phyloP scores from a whole-genome alignment of 805 yeast genomes.

The Clavispora asparagi region DNA sequence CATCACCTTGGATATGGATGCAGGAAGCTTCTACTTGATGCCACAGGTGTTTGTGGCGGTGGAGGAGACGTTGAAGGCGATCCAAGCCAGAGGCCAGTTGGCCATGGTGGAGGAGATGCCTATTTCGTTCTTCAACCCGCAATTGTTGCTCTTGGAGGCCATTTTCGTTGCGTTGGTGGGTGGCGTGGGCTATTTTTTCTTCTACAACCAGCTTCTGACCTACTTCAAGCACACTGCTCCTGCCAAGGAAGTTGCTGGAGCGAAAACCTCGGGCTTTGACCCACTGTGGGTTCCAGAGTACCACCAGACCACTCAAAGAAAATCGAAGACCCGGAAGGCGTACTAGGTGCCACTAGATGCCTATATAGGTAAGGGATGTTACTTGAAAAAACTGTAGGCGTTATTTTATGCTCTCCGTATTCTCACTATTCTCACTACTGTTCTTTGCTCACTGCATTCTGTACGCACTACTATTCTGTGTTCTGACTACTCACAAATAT shows the following conservation, averaged over 20 bases:
- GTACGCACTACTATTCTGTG: too few species aligned
- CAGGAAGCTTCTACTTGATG: conserved; percentile 52
- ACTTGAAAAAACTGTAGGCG: too few species aligned
- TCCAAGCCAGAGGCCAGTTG: conserved; percentile 55
- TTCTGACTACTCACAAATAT: too few species aligned
- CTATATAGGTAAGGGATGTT: too few species aligned
- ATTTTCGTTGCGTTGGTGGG: conserved; percentile 32
- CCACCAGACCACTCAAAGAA: conserved; percentile 7
- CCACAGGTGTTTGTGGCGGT: conserved; percentile 55
- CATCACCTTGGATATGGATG: conserved; percentile 52
- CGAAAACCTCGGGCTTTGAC: conserved; percentile 8
- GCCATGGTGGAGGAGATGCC: conserved; percentile 58
- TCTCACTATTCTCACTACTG: too few species aligned
- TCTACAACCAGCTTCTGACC: conserved; percentile 39
- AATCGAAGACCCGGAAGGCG: conserved; percentile 12
- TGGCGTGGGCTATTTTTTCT: conserved; percentile 39
- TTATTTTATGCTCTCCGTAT: too few species aligned
- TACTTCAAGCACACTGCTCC: conserved; percentile 41
- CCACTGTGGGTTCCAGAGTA: conserved; percentile 13
- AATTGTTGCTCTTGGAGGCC: conserved; percentile 58
- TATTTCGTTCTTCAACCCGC: conserved; percentile 68
- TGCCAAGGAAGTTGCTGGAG: conserved; percentile 12
- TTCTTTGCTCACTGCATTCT: too few species aligned
- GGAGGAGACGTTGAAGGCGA: conserved; percentile 45
- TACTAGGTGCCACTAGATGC: conserved; percentile 3